Conservation (phyloP, 2,329 filamentous ascomycete genomes). For the Akanthomyces muscarius region DNA sequence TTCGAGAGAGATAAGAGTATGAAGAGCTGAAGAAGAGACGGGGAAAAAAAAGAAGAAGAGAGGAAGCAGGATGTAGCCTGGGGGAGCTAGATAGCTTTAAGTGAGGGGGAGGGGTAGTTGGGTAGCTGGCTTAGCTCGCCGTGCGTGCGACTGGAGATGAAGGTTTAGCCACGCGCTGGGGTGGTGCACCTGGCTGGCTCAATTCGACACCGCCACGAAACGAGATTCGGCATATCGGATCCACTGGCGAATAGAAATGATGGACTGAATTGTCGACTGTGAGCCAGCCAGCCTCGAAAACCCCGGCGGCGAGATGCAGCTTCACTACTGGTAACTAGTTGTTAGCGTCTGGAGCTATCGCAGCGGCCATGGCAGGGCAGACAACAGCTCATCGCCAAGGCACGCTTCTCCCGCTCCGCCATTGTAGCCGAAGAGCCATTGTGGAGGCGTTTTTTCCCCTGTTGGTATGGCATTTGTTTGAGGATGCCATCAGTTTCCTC, state of each 20-base stretch:
- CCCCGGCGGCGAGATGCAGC: neutral
- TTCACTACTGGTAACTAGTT: no score
- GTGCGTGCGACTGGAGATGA: neutral
- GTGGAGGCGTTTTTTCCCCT: neutral
- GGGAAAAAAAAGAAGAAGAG: neutral
- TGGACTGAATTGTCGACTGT: neutral
- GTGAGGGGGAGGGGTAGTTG: neutral
- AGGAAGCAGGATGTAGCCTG: neutral
- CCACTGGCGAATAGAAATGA: neutral
- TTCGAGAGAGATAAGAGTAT: neutral
- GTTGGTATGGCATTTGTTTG: neutral
- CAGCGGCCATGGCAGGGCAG: neutral
- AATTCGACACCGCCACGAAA: constrained; percentile 9
- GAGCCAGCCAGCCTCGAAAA: no score
- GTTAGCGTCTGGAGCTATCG: neutral
- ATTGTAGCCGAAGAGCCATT: neutral
- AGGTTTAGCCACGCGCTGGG: neutral
- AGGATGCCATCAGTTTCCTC: neutral
- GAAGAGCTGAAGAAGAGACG: no score
- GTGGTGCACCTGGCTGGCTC: neutral
- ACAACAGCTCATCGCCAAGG: constrained; percentile 6
- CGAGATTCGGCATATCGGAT: neutral
- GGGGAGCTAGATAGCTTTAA: neutral
- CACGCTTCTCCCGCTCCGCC: neutral
- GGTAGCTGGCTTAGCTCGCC: neutral